Evolutionary conservation across 805 yeast species (phyloP).

Genomic region (Zygosaccharomyces bailii): DNA sequence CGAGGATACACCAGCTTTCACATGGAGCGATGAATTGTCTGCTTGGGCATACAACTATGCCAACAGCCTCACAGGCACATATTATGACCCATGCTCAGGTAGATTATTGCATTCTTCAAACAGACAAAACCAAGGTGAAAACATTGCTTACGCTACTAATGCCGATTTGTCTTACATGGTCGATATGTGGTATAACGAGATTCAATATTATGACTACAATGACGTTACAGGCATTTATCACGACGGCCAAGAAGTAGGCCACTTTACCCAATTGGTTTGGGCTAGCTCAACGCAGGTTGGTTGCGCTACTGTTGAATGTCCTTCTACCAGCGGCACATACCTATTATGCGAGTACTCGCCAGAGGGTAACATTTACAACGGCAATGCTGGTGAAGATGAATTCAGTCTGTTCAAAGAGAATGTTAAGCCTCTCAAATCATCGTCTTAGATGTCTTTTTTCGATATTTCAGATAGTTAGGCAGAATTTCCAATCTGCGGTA

Average conservation of each 20-base stretch:
- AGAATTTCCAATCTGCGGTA: conserved; percentile 5
- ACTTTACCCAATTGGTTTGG: conserved; percentile 79
- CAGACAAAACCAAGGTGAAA: conserved; percentile 58
- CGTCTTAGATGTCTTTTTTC: neutral
- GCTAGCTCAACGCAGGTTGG: conserved; percentile 57
- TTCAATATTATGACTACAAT: conserved; percentile 48
- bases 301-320: conserved; percentile 46
- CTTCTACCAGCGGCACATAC: conserved; percentile 44
- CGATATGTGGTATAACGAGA: conserved; percentile 74
- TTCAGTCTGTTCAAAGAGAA: conserved; percentile 41
- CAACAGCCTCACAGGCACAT: conserved; percentile 37
- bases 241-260: conserved; percentile 49
- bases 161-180: conserved; percentile 46
- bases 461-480: conserved; percentile 2
- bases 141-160: conserved; percentile 63
- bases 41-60: conserved; percentile 51
- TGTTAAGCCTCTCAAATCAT: conserved; percentile 39
- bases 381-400: conserved; percentile 38
- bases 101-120: conserved; percentile 54
- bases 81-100: conserved; percentile 57
- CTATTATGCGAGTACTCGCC: conserved; percentile 65
- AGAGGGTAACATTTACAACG: conserved; percentile 47
- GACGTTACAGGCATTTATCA: conserved; percentile 47
- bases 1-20: conserved; percentile 39
- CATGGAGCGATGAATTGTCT: conserved; percentile 48